A percentile compares a stretch with the other conserved stretches of the same genome.
phyloP scores from a whole-genome alignment of 2,329 filamentous ascomycete genomes.

The Massarina eburnea region DNA sequence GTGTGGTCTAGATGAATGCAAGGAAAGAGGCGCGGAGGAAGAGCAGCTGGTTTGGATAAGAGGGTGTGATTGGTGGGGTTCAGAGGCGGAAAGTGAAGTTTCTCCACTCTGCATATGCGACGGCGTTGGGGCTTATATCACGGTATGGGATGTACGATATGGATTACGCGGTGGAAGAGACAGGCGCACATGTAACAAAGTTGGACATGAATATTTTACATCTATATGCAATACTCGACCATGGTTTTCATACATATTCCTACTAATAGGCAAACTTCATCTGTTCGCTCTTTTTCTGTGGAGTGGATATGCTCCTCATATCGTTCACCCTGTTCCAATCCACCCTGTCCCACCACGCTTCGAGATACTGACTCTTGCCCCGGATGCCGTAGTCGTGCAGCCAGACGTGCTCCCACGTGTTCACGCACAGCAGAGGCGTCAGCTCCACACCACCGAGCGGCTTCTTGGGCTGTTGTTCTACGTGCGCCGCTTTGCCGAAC shows the following conservation, averaged over 20 bases:
- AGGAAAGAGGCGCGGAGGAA: constrained; percentile 25
- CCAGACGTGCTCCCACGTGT: constrained; percentile 96
- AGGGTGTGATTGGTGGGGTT: background rate
- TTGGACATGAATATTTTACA: constrained; percentile 6
- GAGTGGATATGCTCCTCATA: background rate
- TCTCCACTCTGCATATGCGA: constrained; percentile 13
- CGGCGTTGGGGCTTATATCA: constrained; percentile 6
- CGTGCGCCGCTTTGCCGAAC: constrained; percentile 38
- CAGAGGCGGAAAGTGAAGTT: background rate
- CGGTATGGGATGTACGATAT: constrained; percentile 1
- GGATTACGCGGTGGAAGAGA: background rate
- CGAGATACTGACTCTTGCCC: constrained; percentile 75
- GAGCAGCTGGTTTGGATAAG: constrained; percentile 18
- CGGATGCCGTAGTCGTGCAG: constrained; percentile 76
- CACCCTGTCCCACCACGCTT: constrained; percentile 84
- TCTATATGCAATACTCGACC: constrained; percentile 1
- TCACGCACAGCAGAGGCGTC: constrained; percentile 82
- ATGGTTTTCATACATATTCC: constrained; percentile 5
- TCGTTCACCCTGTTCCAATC: constrained; percentile 74
- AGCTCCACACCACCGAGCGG: constrained; percentile 69
- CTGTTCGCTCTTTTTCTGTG: no score
- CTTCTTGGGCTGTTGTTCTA: constrained; percentile 39
- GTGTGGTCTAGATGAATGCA: constrained; percentile 15
- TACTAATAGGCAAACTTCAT: constrained; percentile 1
- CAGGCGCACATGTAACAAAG: no score